Evolutionary conservation across 2,329 filamentous ascomycete genomes (phyloP), one percentile per base, ranked within the genome.

Genomic region (Fusarium burgessii): DNA sequence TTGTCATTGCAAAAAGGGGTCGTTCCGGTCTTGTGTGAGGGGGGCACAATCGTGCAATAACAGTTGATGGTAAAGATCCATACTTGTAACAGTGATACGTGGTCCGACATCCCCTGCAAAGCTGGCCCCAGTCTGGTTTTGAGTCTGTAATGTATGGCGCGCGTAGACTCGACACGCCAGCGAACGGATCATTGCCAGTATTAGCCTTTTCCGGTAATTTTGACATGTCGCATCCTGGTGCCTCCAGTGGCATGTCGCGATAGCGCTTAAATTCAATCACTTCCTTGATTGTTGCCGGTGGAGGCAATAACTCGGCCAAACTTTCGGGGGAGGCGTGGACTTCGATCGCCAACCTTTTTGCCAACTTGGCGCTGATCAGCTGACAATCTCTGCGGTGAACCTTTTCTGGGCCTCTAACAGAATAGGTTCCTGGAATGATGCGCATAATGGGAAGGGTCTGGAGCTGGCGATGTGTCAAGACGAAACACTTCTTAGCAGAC

Each of bases 321-420:
- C 4, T 9, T 38, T 38, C 9, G 10, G 6, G 9, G 18, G 36
- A 38, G 18, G 17, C 36, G 18, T 38, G 36, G 7, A 38, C 4
- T n/a, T 32, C 0, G 6, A 47, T 32, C 7, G 45, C 45, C 7
- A 47, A 13, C 0, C 3, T 20, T 7, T 47, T 47, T 4, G 3
- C 27, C 0, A 14, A 5, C 10, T 20, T 32, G 13, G 32, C 45
- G 3, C 27, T 47, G 27, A 47, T n/a, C 7, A 47, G 45, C 0
- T 3, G 27, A 2, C 0, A 47, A 17, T 14, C 6, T 3, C 17
- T 2, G 1, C 2, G 5, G 27, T 32, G 27, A 2, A 0, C 0
- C n/a, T 12, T 47, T 5, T 6, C n/a, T 17, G 0, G 10, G n/a
- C 6, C 7, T 5, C n/a, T 1, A 14, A 32, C 4, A 2, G 27